Base-by-base conservation (phyloP, 2,329 filamentous ascomycete genomes). In the Aspergillus carbonarius region DNA sequence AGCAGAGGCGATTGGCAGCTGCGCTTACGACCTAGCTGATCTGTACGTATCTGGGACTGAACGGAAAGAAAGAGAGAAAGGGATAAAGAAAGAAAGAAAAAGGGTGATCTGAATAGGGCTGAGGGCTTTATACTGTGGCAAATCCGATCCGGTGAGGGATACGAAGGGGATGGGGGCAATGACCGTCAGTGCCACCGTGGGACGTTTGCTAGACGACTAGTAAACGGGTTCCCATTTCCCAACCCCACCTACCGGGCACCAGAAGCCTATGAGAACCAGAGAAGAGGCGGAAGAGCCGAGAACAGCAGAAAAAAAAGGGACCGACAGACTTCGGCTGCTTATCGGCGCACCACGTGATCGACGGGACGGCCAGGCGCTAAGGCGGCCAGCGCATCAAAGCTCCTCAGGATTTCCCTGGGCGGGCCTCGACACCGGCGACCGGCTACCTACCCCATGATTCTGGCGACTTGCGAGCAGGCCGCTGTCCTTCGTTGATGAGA, bases 211-310 rank as follows among this genome's bases (percentile, higher is more conserved):
- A 8, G 30, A 32, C 30, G 30, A 32, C 30, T 32, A 32, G 30
- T 23, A 23, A 23, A 32, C 30, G 30, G 30, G 30, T 32, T 32
- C 30, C 7, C 30, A 32, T 8, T 32, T 32, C 30, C 7, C 30
- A 32, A 32, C 30, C 30, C 30, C 30, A 32, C 30, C 30, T 9
- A 10, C 30, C 30, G 30, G 30, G 30, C 30, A 32, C 30, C 30
- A 23, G 32, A 51, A 51, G 49, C 18, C 32, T 23, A 37, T 9
- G 40, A 9, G 44, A 32, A 32, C 30, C 7, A 9, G 30, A 8
- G 30, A 39, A 17, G 49, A 5, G 23, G 18, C n/a, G 80, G 83
- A 6, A 82, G 72, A 60, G 39, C 15, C 20, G 13, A 60, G 35
- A 30, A 10, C 23, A 20, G 17, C 13, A 10, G 10, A 23, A 35